Evolutionary conservation across 164 flowering plant species (phyloP), one percentile per base, ranked within the genome.

Genomic region (Vitis amurensis): DNA sequence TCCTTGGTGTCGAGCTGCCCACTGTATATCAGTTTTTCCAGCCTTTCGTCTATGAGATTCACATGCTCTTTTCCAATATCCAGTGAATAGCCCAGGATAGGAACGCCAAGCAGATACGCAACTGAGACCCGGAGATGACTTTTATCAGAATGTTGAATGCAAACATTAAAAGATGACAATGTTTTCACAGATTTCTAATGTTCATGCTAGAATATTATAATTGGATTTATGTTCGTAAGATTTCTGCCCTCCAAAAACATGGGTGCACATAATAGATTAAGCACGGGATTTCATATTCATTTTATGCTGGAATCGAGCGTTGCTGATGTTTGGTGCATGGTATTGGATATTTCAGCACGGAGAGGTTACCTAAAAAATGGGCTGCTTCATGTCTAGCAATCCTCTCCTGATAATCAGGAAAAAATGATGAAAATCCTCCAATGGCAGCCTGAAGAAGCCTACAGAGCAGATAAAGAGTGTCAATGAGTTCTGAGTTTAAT

Each of bases 381-480:
- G 98, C 99, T 14, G 99, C 97, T 83, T 95, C 98, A 81, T 95
- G 99, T 68, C 94, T 82, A 23, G 92, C 88, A 63, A 92, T 86
- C 78, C 99, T 84, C 58, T 92, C 98, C 71, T 95, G 86, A 71
- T 92, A 91, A 78, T 95, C 99, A 51, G 98, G 97, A 67, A 92
- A 91, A 66, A 92, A 77, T 4, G 91, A 50, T 51, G 99, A 92
- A 78, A 95, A 95, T 61, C 88, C 90, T 70, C 84, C 82, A 51
- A 92, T 92, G 58, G 90, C 94, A 65, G 91, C 99, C 84, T 95
- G 99, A 79, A 95, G 99, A 81, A 95, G 94, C 86, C 99, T 95
- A 67, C 17, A 65, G 2, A 70, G 27, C 55, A 74, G 55, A 77
- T 52, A 27, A 48, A 27, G 48, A 55, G 13, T 6, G 67, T 69